Percentiles rank a stretch among this genome's conserved stretches.
Evolutionary conservation across 768 basidiomycete genomes (phyloP).

Genomic region (Lanmaoa rubissima): DNA sequence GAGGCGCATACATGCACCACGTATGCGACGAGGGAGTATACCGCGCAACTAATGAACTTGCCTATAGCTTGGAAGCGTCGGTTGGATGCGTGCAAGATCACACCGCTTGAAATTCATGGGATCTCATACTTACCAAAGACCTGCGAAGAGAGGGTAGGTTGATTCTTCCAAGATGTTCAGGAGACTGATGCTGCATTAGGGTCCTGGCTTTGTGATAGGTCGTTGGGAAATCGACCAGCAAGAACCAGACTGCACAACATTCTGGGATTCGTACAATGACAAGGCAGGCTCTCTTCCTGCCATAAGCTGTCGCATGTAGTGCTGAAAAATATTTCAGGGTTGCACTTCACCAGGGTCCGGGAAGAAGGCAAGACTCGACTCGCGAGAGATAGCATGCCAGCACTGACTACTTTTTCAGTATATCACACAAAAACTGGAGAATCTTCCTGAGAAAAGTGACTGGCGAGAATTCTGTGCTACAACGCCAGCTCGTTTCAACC

Average conservation of each 20-base stretch:
- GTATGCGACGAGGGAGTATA: constrained; percentile 30
- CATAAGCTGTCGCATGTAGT: background rate
- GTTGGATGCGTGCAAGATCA: constrained; percentile 23
- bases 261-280: constrained; percentile 26
- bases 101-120: constrained; percentile 24
- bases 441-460: constrained; percentile 24
- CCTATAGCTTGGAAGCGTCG: constrained; percentile 19
- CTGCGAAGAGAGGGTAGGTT: constrained; percentile 25
- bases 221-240: constrained; percentile 26
- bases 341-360: constrained; percentile 24
- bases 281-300: constrained; percentile 13
- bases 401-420: constrained; percentile 17
- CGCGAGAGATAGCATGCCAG: background rate
- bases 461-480: constrained; percentile 37
- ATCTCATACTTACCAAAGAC: constrained; percentile 11
- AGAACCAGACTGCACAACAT: constrained; percentile 29
- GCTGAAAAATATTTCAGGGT: constrained; percentile 15
- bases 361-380: constrained; percentile 13
- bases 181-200: background rate
- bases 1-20: constrained; percentile 23
- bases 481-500: constrained; percentile 28
- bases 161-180: too few species aligned
- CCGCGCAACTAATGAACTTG: constrained; percentile 30
- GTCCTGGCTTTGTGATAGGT: constrained; percentile 22
- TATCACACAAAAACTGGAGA: constrained; percentile 25